phyloP scores from a whole-genome alignment of 2,329 filamentous ascomycete species.

The Tetracladium maxilliforme region DNA sequence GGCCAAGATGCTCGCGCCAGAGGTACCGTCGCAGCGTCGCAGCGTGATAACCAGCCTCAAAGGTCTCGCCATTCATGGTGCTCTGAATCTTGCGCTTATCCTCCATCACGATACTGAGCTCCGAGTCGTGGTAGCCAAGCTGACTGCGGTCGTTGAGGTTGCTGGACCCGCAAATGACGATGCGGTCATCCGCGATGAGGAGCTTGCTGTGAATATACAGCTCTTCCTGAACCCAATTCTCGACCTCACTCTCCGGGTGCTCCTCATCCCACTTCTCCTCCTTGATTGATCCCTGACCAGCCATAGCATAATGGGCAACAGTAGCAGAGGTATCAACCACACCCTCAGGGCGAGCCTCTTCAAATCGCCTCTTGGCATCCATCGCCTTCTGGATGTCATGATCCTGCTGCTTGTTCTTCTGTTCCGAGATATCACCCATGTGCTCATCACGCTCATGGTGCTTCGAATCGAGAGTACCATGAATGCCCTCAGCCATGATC shows the following conservation, averaged over 20 bases:
- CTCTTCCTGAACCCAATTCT: slow-evolving; percentile 90
- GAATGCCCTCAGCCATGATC: slow-evolving; percentile 64
- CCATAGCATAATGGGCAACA: slow-evolving; percentile 76
- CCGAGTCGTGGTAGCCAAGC: slow-evolving; percentile 77
- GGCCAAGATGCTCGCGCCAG: slow-evolving; percentile 81
- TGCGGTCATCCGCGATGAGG: slow-evolving; percentile 73
- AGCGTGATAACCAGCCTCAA: slow-evolving; percentile 67
- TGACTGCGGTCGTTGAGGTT: slow-evolving; percentile 90
- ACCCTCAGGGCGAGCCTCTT: slow-evolving; percentile 18
- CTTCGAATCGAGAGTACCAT: slow-evolving; percentile 32
- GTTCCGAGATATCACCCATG: too few relatives aligned
- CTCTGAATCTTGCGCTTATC: slow-evolving; percentile 59
- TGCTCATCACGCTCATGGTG: slow-evolving; percentile 31
- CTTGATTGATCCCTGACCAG: slow-evolving; percentile 43
- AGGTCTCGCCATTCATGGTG: slow-evolving; percentile 66
- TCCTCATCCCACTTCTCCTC: slow-evolving; percentile 67
- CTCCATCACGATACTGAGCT: slow-evolving; percentile 80
- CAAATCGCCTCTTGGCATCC: slow-evolving; percentile 36
- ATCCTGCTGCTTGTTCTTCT: slow-evolving; percentile 16
- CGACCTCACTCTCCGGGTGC: slow-evolving; percentile 58
- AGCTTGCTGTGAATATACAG: slow-evolving; percentile 91
- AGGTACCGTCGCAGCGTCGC: slow-evolving; percentile 67
- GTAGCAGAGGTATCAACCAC: slow-evolving; percentile 24
- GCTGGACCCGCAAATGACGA: slow-evolving; percentile 73
- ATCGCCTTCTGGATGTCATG: slow-evolving; percentile 17